Conservation (phyloP, 164 flowering plant genomes). For the Cinnamomum chago region DNA sequence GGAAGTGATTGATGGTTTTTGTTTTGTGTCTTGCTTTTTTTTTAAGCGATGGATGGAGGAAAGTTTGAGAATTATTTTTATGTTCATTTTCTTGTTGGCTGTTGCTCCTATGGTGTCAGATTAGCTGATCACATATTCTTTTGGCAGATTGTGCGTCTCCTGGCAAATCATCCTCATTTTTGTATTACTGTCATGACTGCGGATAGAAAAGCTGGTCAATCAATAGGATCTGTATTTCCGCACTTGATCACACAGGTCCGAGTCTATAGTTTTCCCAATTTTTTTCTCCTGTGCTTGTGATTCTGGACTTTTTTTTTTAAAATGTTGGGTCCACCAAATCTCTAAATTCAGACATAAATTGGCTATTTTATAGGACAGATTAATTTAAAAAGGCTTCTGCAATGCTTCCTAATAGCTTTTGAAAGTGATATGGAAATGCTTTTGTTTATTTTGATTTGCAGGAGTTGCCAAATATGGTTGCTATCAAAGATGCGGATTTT, state of each 20-base stretch:
- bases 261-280: background rate
- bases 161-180: conserved; percentile 87
- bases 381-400: background rate
- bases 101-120: no score
- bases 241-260: conserved; percentile 79
- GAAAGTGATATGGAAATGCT: background rate
- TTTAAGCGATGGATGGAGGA: no score
- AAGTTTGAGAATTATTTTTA: no score
- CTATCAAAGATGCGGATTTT: conserved; percentile 88
- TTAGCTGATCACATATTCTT: no score
- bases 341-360: no score
- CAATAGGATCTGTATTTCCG: conserved; percentile 88
- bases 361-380: background rate
- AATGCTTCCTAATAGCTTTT: background rate
- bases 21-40: no score
- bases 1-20: no score
- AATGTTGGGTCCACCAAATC: background rate
- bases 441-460: conserved; percentile 21
- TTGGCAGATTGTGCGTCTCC: conserved; percentile 74
- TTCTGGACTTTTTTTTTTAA: no score
- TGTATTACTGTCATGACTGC: conserved; percentile 85
- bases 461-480: conserved; percentile 82
- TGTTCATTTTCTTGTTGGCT: no score
- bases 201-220: conserved; percentile 96
- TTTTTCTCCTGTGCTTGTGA: background rate